Base-by-base conservation (phyloP, 305 asterid species). In the Plantago lanceolata region DNA sequence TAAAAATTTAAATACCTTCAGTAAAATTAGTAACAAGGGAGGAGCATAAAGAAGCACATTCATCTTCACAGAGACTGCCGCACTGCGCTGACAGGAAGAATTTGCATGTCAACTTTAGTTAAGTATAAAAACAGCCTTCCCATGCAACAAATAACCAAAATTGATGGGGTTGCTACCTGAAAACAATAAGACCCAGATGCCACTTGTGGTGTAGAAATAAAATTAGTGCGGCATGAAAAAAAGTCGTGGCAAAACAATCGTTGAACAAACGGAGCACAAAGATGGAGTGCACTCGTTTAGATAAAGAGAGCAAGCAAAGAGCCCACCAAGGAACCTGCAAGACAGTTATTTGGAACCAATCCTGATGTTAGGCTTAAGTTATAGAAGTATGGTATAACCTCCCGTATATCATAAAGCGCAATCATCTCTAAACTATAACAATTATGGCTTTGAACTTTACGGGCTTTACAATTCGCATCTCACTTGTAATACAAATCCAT, bases 261-360 rank as follows among this genome's bases (percentile, higher is more conserved):
- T 92, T 92, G 82, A 92, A 92, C 71, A 92, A 81, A 74, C 98
- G 95, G 75, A 92, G 96, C 79, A 92, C 84, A 48, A 89, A 92
- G 69, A 92, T 92, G 28, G 98, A 92, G 75, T 89, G 98, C 76
- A 85, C 68, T 78, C 96, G 74, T 76, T 89, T 92, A 49, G 98
- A 92, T 73, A 92, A 69, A 68, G 88, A 76, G 48, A 92, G 78
- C 84, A 92, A 76, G 78, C 83, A 77, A 63, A 92, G 78, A 56
- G 96, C 96, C 98, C 98, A 92, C 98, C 96, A 92, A 56, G 98
- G 98, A 64, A 89, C 81, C 98, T 92, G 95, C 79, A 79, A 69
- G 14, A 66, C 56, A 59, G 65, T 55, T 52, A 51, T 45, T 13
- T 59, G 28, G 20, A 48, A n/a, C 17, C 20, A 48, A 17, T 48